Evolutionary conservation across 805 yeast genomes (phyloP).

Genomic region (Citeromyces nyonsensis): DNA sequence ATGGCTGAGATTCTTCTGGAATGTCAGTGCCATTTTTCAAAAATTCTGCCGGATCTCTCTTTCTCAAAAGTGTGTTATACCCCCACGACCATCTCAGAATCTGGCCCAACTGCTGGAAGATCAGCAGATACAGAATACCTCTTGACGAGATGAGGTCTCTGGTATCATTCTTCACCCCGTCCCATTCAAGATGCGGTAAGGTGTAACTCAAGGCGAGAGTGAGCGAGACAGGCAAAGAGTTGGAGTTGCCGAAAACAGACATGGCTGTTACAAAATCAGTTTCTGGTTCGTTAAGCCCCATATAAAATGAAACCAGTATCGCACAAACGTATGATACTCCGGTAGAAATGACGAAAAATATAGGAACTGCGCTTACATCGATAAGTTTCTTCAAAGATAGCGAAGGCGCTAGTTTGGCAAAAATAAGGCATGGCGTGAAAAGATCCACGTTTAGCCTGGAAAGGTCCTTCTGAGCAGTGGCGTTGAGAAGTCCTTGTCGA

Average conservation of each 20-base stretch:
- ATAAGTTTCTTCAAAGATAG: constrained; percentile 62
- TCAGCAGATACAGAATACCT: constrained; percentile 58
- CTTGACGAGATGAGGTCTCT: constrained; percentile 63
- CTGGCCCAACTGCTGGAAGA: constrained; percentile 76
- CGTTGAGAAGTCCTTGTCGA: constrained; percentile 47
- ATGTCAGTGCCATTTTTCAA: constrained; percentile 6
- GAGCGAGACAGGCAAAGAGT: constrained; percentile 85
- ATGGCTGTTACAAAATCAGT: constrained; percentile 88
- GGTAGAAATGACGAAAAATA: constrained; percentile 74
- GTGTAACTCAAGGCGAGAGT: constrained; percentile 69
- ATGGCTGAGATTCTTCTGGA: background rate
- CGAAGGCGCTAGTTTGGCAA: constrained; percentile 56
- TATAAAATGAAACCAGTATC: constrained; percentile 28
- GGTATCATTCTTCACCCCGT: constrained; percentile 47
- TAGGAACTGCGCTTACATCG: constrained; percentile 75
- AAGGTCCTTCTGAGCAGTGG: constrained; percentile 62
- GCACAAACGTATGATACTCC: constrained; percentile 59
- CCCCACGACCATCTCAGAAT: constrained; percentile 84
- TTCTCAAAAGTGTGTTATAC: constrained; percentile 50
- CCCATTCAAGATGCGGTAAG: constrained; percentile 65
- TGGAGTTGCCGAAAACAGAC: constrained; percentile 94
- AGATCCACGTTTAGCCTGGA: constrained; percentile 75
- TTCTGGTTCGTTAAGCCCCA: constrained; percentile 58
- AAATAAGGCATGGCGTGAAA: constrained; percentile 91
- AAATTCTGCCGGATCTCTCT: constrained; percentile 21